Evolutionary conservation across 192 early-diverging fungal genomes (phyloP), one percentile per base, ranked within the genome.

Genomic region (Coemansia sp.): DNA sequence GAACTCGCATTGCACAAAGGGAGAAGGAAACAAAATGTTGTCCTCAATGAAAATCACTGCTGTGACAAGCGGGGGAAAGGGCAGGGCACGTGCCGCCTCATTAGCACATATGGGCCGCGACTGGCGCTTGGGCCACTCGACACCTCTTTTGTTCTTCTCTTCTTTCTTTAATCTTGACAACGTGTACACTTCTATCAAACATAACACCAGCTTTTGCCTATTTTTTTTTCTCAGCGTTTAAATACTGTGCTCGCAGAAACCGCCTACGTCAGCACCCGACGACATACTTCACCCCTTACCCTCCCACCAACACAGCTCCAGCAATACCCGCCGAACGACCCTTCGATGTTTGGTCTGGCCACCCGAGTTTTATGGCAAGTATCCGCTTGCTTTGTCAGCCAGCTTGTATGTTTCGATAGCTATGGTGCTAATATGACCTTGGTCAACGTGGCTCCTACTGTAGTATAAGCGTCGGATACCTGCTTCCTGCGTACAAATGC

Each of bases 401-500:
- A 0, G 2, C 4, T 2, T 5, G 3, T 30, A 30, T 31, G 28
- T 6, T 16, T 21, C 33, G 52, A 11, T 2, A 31, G 12, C 33
- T 23, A 22, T 6, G 11, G 23, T 10, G 52, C 50, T 52, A 24
- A 47, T 47, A 21, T 21, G 1, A 6, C 5, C 40, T 4, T 24
- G 11, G n/a, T 35, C 38, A 18, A n/a, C 45, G 22, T 48, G 21
- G 6, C n/a, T 25, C 7, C 4, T 6, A 23, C 27, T 58, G 52
- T 76, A 76, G 68, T 42, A 67, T 73, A n/a, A 53, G 71, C 53
- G 71, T 55, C 24, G 71, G 71, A 27, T 80, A 71, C 54, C 22
- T 80, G 43, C 69, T 66, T 35, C 71, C 71, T 7, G 70, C 77
- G 9, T 73, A 80, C 60, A 73, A 64, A 52, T 80, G 77, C 71